Base-by-base conservation (phyloP, 2,329 filamentous ascomycete species). In the Penicillium frequentans region DNA sequence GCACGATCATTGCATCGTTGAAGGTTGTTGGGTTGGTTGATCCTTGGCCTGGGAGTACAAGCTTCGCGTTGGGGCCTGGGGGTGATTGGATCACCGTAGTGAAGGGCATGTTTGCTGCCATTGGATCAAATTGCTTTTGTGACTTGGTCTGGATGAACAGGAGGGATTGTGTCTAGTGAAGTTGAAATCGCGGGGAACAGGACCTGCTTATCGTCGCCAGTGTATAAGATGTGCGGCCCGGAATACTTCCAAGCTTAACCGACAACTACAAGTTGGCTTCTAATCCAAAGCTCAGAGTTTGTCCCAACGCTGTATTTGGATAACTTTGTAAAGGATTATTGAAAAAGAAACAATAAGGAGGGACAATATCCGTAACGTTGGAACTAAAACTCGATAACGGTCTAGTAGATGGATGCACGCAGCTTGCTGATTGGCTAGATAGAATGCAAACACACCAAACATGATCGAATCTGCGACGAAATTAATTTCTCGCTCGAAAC, bases 1-100 rank as follows among this genome's bases (percentile, higher is more conserved):
- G 84, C 6, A 87, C 77, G 14, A 73, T 71, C 79, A 86, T 84
- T 61, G 83, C 84, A 61, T 86, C 82, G 57, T 83, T 73, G 73
- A 91, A 90, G 42, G 79, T 66, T 29, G 74, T 68, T 0, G 87
- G 83, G 59, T 75, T 74, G 53, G 47, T 59, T 35, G 43, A 43
- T 6, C 68, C 60, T 46, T 65, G 55, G 14, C 60, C 39, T 3
- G 72, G 68, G 49, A 73, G 69, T 31, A 53, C 52, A 19, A 70
- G 60, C 21, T 46, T 47, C 23, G 56, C 53, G 7, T 21, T 33
- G 2, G 54, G 48, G 16, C 64, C 64, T 24, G 69, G 71, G 8
- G 71, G 70, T 10, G 62, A 58, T 39, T 66, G 69, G 23, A 70
- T 58, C 42, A 56, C 57, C 3, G 59, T 69, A 1, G 26, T 52